These are phyloP conservation scores for Quercus phellos DNA, from an alignment of 331 rosid species.

Conservation along the genomic window DNA sequence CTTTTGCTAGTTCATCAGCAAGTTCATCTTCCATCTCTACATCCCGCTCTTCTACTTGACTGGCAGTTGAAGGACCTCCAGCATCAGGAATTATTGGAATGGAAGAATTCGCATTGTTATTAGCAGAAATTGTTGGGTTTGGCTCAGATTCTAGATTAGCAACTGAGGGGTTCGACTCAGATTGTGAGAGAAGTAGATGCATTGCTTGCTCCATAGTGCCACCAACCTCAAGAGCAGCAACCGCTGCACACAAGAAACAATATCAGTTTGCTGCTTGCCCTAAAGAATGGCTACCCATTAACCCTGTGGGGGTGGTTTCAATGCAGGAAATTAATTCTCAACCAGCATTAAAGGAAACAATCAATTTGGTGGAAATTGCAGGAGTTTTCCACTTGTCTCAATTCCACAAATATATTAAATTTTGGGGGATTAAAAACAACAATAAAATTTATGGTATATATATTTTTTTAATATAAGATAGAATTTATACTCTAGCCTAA, in stretches of 20 bases:
- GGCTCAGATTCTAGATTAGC: slow-evolving; percentile 22
- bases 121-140: slow-evolving; percentile 13
- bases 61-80: slow-evolving; percentile 36
- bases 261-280: slow-evolving; percentile 7
- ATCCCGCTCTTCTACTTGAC: slow-evolving; percentile 46
- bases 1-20: slow-evolving; percentile 54
- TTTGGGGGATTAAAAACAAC: neutral
- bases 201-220: slow-evolving; percentile 47
- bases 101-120: slow-evolving; percentile 46
- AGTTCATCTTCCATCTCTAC: slow-evolving; percentile 82
- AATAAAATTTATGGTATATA: neutral
- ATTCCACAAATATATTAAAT: neutral
- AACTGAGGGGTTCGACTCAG: slow-evolving; percentile 9
- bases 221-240: slow-evolving; percentile 51
- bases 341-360: neutral
- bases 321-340: neutral
- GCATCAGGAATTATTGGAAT: slow-evolving; percentile 27
- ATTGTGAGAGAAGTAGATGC: slow-evolving; percentile 37
- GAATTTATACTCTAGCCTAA: too few relatives aligned
- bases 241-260: slow-evolving; percentile 44
- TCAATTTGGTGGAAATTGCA: neutral
- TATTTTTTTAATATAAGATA: too few relatives aligned
- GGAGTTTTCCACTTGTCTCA: neutral
- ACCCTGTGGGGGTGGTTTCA: neutral
- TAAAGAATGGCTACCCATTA: neutral